phyloP scores from a whole-genome alignment of 768 basidiomycete species.

The Xanthoconium purpureum region DNA sequence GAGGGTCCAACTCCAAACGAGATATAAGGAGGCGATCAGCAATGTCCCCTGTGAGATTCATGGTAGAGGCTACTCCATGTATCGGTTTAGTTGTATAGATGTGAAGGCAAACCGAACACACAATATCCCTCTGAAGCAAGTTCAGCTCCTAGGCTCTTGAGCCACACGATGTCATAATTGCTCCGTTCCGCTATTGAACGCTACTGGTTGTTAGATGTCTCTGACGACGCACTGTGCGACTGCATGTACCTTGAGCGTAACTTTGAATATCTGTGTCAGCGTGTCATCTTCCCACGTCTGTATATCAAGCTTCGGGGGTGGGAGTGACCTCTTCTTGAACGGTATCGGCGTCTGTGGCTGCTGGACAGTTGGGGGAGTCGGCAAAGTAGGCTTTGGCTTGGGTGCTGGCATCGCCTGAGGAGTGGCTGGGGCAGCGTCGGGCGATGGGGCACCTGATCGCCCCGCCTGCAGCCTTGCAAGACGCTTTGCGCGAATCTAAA shows the following conservation, averaged over 20 bases:
- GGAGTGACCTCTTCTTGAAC: conserved; percentile 48
- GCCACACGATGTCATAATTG: conserved; percentile 74
- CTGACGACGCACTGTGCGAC: neutral
- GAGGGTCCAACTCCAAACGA: conserved; percentile 76
- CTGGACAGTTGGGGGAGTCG: conserved; percentile 25
- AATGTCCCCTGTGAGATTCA: conserved; percentile 53
- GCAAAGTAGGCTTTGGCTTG: conserved; percentile 32
- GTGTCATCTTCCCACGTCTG: conserved; percentile 72
- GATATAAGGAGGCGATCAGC: conserved; percentile 81
- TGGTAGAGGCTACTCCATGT: conserved; percentile 31
- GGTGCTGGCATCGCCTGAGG: conserved; percentile 24
- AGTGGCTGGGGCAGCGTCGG: conserved; percentile 17
- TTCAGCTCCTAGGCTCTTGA: conserved; percentile 73
- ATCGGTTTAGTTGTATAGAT: neutral
- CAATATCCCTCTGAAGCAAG: conserved; percentile 56
- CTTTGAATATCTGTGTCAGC: conserved; percentile 64
- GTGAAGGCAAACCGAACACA: conserved; percentile 17
- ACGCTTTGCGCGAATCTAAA: conserved; percentile 87
- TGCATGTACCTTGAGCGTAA: conserved; percentile 71
- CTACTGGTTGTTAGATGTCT: conserved; percentile 34
- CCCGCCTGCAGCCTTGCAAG: conserved; percentile 75
- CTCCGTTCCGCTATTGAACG: conserved; percentile 55
- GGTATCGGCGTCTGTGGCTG: conserved; percentile 26
- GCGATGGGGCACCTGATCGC: conserved; percentile 37
- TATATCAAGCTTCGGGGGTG: conserved; percentile 47